Evolutionary conservation across 108 stramenopile species (phyloP).

Genomic region (Stephanodiscus triporus): DNA sequence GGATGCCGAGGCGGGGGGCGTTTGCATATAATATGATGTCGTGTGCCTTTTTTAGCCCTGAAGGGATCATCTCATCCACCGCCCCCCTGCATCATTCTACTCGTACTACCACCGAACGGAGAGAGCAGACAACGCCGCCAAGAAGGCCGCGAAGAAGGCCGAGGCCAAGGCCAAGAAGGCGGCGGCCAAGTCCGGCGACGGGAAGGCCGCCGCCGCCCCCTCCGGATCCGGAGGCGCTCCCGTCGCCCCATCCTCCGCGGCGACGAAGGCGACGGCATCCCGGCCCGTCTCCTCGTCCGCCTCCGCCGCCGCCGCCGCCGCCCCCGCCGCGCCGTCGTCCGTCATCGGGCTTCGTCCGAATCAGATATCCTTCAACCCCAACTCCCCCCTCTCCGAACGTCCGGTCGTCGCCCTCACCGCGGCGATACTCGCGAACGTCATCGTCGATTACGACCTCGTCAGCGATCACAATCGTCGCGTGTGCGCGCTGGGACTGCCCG

Average conservation of each 20-base stretch:
- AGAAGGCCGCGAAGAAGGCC: conserved; percentile 90
- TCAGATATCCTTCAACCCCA: conserved; percentile 83
- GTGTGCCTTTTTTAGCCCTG: no score
- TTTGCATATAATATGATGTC: background rate
- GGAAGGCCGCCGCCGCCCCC: background rate
- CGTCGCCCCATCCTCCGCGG: conserved; percentile 27
- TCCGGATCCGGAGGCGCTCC: background rate
- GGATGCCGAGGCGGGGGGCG: no score
- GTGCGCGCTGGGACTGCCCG: conserved; percentile 54
- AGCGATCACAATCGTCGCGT: conserved; percentile 66
- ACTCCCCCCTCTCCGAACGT: conserved; percentile 66
- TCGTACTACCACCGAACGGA: background rate
- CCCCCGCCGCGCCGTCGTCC: conserved; percentile 8
- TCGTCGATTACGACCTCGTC: conserved; percentile 63
- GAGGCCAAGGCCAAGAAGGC: conserved; percentile 79
- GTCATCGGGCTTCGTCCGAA: conserved; percentile 52
- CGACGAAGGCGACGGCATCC: background rate
- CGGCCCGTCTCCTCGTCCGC: conserved; percentile 11
- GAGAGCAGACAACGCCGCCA: conserved; percentile 46
- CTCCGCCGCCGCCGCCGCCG: conserved; percentile 31
- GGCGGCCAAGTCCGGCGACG: no score
- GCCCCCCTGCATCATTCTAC: no score
- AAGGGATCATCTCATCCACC: background rate
- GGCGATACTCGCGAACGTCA: conserved; percentile 70
- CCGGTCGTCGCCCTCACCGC: conserved; percentile 75